Percentiles rank a stretch among this genome's conserved stretches.
These are phyloP conservation scores for Anisodus tanguticus DNA, from an alignment of 257 asterid species.

Conservation along the genomic window DNA sequence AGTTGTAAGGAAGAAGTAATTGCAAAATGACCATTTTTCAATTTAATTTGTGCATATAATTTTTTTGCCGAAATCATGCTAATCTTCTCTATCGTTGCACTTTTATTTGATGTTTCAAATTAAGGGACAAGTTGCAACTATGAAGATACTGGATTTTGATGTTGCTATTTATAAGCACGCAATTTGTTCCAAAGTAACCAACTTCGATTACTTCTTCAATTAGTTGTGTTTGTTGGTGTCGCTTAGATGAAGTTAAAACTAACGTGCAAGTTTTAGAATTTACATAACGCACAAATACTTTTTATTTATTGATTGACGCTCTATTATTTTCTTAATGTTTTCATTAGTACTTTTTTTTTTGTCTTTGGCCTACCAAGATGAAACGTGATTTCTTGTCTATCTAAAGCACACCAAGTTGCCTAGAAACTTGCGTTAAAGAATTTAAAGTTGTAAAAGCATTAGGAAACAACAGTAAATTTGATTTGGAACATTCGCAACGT, in stretches of 20 bases:
- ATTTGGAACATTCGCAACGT: background rate
- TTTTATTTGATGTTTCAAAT: background rate
- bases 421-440: background rate
- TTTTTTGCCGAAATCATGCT: too few relatives aligned
- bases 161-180: background rate
- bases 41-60: too few relatives aligned
- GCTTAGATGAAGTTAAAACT: too few relatives aligned
- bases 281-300: too few relatives aligned
- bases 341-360: background rate
- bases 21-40: too few relatives aligned
- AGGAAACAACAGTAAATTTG: constrained; percentile 17
- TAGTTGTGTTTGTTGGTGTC: too few relatives aligned
- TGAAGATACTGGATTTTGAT: too few relatives aligned
- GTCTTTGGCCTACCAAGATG: constrained; percentile 21
- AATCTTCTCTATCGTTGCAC: too few relatives aligned
- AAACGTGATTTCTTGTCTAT: constrained; percentile 29
- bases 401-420: background rate
- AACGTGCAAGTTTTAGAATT: too few relatives aligned
- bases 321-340: background rate
- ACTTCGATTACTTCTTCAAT: background rate
- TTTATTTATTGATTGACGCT: background rate
- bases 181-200: background rate
- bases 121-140: background rate
- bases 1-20: too few relatives aligned
- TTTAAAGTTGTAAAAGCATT: background rate